Evolutionary conservation across 805 yeast genomes (phyloP).

Genomic region (Wickerhamomyces alni): DNA sequence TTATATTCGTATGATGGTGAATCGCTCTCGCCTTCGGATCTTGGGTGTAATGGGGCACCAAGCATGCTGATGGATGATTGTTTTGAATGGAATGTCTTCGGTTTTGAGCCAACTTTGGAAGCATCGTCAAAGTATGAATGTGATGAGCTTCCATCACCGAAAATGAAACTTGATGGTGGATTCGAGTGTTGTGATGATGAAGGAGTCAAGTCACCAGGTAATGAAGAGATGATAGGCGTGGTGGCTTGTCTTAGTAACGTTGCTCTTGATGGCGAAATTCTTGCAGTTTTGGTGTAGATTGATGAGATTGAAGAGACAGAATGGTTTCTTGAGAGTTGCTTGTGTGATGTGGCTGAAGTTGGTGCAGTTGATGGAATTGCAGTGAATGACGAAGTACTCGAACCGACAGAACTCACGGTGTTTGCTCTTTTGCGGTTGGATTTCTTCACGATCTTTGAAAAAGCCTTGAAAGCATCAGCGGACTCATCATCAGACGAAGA

Average conservation of each 20-base stretch:
- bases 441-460: constrained; percentile 16
- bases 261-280: constrained; percentile 19
- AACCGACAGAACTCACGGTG: constrained; percentile 17
- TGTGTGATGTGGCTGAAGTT: constrained; percentile 3
- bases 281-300: constrained; percentile 7
- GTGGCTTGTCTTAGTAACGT: constrained; percentile 15
- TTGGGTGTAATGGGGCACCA: constrained; percentile 18
- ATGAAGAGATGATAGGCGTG: constrained; percentile 14
- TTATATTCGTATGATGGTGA: constrained; percentile 2
- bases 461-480: constrained; percentile 20
- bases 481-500: constrained; percentile 10
- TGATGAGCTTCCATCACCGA: constrained; percentile 10
- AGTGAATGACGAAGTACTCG: constrained; percentile 4
- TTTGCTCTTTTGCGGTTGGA: constrained; percentile 21
- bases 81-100: constrained; percentile 7
- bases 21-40: constrained; percentile 6
- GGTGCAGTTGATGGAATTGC: neutral
- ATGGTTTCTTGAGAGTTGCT: constrained; percentile 15
- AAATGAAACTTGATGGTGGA: constrained; percentile 9
- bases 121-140: constrained; percentile 4
- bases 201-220: constrained; percentile 6
- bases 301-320: constrained; percentile 20
- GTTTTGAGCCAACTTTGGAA: constrained; percentile 13
- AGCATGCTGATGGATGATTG: constrained; percentile 12
- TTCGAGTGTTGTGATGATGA: neutral